Evolutionary conservation across 2,329 filamentous ascomycete genomes (phyloP).

Genomic region (Aspergillus intermedius): DNA sequence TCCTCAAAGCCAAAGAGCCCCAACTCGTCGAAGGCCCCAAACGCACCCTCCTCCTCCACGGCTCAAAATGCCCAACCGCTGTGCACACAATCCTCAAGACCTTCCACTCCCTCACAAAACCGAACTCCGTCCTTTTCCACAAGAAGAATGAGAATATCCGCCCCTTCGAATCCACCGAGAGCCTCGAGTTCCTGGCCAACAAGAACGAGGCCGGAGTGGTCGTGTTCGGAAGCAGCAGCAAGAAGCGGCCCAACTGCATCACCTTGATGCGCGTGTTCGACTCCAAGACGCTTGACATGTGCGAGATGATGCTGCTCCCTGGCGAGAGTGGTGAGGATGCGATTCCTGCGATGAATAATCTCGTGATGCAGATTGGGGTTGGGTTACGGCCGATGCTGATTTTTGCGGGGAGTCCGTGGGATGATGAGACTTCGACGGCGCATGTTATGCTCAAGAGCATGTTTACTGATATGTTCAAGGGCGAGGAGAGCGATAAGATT

Average conservation of each 20-base stretch:
- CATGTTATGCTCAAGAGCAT: conserved; percentile 84
- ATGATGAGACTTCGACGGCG: conserved; percentile 69
- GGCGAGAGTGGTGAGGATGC: conserved; percentile 47
- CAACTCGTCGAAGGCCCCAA: conserved; percentile 87
- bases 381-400: conserved; percentile 83
- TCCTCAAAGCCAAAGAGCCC: conserved; percentile 85
- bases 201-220: conserved; percentile 91
- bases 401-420: conserved; percentile 85
- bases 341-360: conserved; percentile 41
- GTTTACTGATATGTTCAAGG: conserved; percentile 85
- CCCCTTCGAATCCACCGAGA: conserved; percentile 84
- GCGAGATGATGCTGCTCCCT: conserved; percentile 78
- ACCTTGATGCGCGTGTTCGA: conserved; percentile 78
- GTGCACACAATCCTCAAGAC: conserved; percentile 79
- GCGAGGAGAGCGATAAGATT: conserved; percentile 69
- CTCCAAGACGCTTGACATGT: conserved; percentile 87
- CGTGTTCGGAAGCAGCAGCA: conserved; percentile 76
- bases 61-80: conserved; percentile 75
- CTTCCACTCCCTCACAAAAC: conserved; percentile 75
- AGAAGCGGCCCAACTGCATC: conserved; percentile 90
- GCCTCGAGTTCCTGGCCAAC: conserved; percentile 88
- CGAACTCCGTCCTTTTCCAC: conserved; percentile 80
- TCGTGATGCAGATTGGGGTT: conserved; percentile 60
- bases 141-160: conserved; percentile 91
- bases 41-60: conserved; percentile 80